phyloP scores from a whole-genome alignment of 75 land plant genomes.

The Sequoia sempervirens region DNA sequence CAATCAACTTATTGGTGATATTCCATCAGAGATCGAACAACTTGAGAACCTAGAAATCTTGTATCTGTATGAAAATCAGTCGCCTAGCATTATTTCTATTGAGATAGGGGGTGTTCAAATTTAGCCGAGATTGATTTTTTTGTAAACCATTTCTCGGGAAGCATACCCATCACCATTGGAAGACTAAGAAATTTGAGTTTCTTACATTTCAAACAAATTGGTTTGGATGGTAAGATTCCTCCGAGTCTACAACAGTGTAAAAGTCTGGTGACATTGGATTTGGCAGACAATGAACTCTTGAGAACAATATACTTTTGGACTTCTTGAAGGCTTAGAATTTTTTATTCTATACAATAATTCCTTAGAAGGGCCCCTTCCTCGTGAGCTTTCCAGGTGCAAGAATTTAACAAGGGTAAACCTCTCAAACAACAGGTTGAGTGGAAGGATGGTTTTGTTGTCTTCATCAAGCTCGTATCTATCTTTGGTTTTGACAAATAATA shows the following conservation, averaged over 20 bases:
- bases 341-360: conserved; percentile 72
- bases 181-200: conserved; percentile 41
- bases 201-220: conserved; percentile 62
- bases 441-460: conserved; percentile 39
- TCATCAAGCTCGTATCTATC: conserved; percentile 26
- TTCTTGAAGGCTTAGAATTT: conserved; percentile 27
- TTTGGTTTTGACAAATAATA: conserved; percentile 72
- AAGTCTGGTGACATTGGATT: conserved; percentile 43
- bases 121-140: conserved; percentile 56
- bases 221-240: conserved; percentile 62
- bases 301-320: conserved; percentile 42
- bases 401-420: conserved; percentile 52
- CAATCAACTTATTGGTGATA: conserved; percentile 46
- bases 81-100: conserved; percentile 51
- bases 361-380: conserved; percentile 63
- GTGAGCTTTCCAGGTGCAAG: conserved; percentile 33
- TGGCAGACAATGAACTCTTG: conserved; percentile 65
- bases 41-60: conserved; percentile 39
- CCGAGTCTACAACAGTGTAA: conserved; percentile 57
- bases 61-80: conserved; percentile 59
- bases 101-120: conserved; percentile 59
- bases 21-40: conserved; percentile 55
- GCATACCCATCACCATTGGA: conserved; percentile 56
- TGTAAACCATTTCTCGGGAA: conserved; percentile 61
- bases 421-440: conserved; percentile 58